These are phyloP conservation scores for Penicillium sp. DNA, from an alignment of 2,329 filamentous ascomycete genomes.

Conservation along the genomic window DNA sequence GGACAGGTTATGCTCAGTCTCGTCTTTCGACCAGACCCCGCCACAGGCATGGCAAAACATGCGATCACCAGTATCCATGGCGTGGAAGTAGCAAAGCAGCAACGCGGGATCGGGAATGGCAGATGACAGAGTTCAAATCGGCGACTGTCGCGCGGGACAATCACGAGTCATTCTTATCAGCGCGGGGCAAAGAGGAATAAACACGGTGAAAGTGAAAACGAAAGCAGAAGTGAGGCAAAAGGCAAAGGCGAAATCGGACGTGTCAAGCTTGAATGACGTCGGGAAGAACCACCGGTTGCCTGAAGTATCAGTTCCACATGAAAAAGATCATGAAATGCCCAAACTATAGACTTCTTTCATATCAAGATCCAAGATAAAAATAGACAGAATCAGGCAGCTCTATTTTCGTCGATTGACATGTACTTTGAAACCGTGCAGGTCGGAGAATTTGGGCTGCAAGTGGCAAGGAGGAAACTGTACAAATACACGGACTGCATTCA, in stretches of 20 bases:
- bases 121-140: constrained; percentile 8
- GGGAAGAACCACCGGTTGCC: constrained; percentile 1
- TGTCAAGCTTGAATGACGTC: constrained; percentile 8
- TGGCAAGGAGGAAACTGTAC: constrained; percentile 12
- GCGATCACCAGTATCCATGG: constrained; percentile 52
- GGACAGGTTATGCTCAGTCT: constrained; percentile 54
- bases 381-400: constrained; percentile 15
- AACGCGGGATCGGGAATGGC: no score
- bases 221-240: background rate
- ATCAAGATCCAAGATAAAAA: constrained; percentile 13
- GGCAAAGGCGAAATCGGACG: background rate
- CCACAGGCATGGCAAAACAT: constrained; percentile 81
- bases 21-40: constrained; percentile 70
- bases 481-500: background rate
- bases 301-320: no score
- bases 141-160: constrained; percentile 10
- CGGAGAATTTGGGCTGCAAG: constrained; percentile 16
- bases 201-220: background rate
- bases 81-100: background rate
- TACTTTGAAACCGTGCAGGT: constrained; percentile 7
- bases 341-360: no score
- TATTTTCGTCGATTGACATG: constrained; percentile 3
- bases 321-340: no score
- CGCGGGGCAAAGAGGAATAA: constrained; percentile 11
- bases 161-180: constrained; percentile 25